Conservation (phyloP, 1,284 basidiomycete genomes). For the Golubevia sp. region DNA sequence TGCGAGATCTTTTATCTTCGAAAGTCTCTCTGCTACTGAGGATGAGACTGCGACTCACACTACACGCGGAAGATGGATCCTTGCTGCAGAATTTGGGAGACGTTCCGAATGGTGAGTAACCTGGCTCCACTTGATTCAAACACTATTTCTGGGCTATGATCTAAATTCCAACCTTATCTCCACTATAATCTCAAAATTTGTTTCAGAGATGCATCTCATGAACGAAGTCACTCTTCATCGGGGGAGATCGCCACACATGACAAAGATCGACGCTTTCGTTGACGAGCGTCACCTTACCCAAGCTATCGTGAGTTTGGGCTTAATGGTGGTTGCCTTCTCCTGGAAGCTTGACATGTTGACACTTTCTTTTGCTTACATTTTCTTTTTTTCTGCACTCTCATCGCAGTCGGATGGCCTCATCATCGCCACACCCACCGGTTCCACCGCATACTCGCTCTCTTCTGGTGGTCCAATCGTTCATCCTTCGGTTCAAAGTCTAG, state of each 20-base stretch:
- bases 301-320: conserved; percentile 75
- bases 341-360: background rate
- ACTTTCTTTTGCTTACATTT: conserved; percentile 8
- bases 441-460: conserved; percentile 93
- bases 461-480: conserved; percentile 96
- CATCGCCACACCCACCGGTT: conserved; percentile 93
- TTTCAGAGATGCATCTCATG: conserved; percentile 88
- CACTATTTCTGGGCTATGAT: no score
- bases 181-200: conserved; percentile 13
- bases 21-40: conserved; percentile 39
- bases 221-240: conserved; percentile 94
- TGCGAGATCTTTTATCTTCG: conserved; percentile 36
- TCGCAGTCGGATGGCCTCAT: conserved; percentile 87
- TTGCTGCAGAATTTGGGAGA: no score
- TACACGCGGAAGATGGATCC: conserved; percentile 22
- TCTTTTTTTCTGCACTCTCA: conserved; percentile 3
- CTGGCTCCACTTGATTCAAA: no score
- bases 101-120: no score
- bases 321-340: background rate
- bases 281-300: conserved; percentile 94
- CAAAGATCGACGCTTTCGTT: conserved; percentile 92
- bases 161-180: conserved; percentile 1
- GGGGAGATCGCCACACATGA: conserved; percentile 86
- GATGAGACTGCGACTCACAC: conserved; percentile 42
- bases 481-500: conserved; percentile 83